Evolutionary conservation across 2,329 filamentous ascomycete species (phyloP).

Genomic region (Mycogone perniciosa): DNA sequence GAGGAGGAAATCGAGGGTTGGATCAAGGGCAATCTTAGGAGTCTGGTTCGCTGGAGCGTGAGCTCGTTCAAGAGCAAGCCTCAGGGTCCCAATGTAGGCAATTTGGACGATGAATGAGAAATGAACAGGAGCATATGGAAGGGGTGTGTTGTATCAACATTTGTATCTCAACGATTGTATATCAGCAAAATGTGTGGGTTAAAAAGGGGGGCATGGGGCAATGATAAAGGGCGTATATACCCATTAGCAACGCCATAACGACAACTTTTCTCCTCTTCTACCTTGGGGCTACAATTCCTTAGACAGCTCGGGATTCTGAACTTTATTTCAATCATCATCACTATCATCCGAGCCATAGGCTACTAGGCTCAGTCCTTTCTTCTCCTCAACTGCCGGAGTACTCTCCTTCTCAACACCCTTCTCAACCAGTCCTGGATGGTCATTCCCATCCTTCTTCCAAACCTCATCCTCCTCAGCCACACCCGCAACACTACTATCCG

Average conservation of each 20-base stretch:
- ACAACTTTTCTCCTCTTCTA: slow-evolving; percentile 4
- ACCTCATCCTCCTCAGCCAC: slow-evolving; percentile 13
- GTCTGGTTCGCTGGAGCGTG: slow-evolving; percentile 46
- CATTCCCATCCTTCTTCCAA: slow-evolving; percentile 12
- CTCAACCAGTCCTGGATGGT: slow-evolving; percentile 4
- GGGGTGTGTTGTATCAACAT: neutral
- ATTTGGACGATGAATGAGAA: slow-evolving; percentile 31
- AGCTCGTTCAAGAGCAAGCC: slow-evolving; percentile 35
- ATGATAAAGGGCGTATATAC: slow-evolving; percentile 10
- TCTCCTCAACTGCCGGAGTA: slow-evolving; percentile 13
- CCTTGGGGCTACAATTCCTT: neutral
- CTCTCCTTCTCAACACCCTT: slow-evolving; percentile 3
- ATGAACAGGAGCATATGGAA: neutral
- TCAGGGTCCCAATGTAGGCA: slow-evolving; percentile 35
- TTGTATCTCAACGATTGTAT: neutral
- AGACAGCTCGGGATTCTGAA: neutral
- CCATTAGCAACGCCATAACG: slow-evolving; percentile 6
- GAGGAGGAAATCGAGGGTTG: slow-evolving; percentile 66
- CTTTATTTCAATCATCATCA: slow-evolving; percentile 32
- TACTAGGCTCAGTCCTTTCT: slow-evolving; percentile 38
- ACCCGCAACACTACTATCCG: slow-evolving; percentile 10
- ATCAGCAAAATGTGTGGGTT: neutral
- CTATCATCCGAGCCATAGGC: slow-evolving; percentile 49
- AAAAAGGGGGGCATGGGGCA: neutral
- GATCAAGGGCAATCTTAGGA: slow-evolving; percentile 54